Conservation (phyloP, 2,329 filamentous ascomycete genomes). For the Diaporthe caulivora region DNA sequence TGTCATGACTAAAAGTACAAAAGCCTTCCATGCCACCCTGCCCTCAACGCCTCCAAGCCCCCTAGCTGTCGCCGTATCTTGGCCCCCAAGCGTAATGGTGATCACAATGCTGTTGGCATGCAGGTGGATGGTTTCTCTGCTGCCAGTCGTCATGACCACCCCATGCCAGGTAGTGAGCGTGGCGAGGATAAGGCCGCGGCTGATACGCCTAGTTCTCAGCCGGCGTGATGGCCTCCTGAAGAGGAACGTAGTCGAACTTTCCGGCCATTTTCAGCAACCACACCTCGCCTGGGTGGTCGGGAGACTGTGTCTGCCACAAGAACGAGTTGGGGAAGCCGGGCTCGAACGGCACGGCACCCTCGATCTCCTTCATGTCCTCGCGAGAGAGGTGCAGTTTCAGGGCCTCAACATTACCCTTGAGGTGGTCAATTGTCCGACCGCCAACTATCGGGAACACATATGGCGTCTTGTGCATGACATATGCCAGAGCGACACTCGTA, state of each 20-base stretch:
- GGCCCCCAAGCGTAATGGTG: conserved; percentile 9
- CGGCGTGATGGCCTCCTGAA: conserved; percentile 42
- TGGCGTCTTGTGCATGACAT: conserved; percentile 78
- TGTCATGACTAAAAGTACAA: background rate
- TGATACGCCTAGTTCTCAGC: conserved; percentile 32
- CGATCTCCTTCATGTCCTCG: conserved; percentile 76
- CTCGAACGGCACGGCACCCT: conserved; percentile 71
- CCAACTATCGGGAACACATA: conserved; percentile 82
- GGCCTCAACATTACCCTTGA: conserved; percentile 78
- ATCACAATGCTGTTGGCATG: background rate
- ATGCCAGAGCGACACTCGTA: conserved; percentile 73
- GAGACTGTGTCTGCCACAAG: conserved; percentile 52
- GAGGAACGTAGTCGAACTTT: conserved; percentile 62
- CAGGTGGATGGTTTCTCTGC: background rate
- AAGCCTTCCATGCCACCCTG: background rate
- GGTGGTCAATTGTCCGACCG: conserved; percentile 76
- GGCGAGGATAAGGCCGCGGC: background rate
- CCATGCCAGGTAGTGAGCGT: background rate
- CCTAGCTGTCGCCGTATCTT: conserved; percentile 7
- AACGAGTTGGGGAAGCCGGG: conserved; percentile 77
- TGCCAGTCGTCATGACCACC: background rate
- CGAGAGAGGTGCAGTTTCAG: conserved; percentile 69
- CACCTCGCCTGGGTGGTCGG: conserved; percentile 55
- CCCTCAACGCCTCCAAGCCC: conserved; percentile 10
- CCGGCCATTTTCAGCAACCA: conserved; percentile 61